Conservation (phyloP, 257 asterid genomes). For the Solanum habrochaites region DNA sequence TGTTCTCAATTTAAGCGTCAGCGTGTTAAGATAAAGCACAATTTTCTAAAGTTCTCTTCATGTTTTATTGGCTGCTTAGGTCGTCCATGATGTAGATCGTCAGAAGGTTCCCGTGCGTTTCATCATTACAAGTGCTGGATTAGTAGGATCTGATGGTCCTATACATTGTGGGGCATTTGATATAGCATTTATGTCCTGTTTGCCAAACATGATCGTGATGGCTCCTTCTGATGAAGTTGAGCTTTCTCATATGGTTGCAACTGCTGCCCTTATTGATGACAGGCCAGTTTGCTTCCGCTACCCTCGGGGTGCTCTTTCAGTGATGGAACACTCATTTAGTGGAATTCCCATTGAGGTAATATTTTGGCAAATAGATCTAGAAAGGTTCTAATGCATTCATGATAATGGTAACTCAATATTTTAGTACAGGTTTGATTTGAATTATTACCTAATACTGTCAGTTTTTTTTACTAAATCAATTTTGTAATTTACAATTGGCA, state of each 20-base stretch:
- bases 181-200: constrained; percentile 75
- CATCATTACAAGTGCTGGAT: constrained; percentile 64
- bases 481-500: background rate
- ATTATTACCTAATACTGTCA: background rate
- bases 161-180: constrained; percentile 72
- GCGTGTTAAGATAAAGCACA: background rate
- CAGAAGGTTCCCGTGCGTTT: constrained; percentile 84
- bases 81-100: constrained; percentile 81
- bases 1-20: background rate
- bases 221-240: constrained; percentile 83
- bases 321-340: constrained; percentile 6
- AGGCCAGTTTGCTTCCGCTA: constrained; percentile 80
- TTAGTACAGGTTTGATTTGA: background rate
- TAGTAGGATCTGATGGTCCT: constrained; percentile 79
- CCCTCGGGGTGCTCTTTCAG: constrained; percentile 66
- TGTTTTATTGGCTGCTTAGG: constrained; percentile 24
- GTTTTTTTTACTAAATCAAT: background rate
- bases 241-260: constrained; percentile 71
- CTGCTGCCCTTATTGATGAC: constrained; percentile 55
- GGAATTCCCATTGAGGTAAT: constrained; percentile 63
- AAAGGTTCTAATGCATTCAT: background rate
- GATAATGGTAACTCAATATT: background rate
- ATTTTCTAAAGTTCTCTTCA: background rate
- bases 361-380: background rate
- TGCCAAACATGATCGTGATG: constrained; percentile 96